A percentile compares a stretch with the other conserved stretches of the same genome.
Conservation (phyloP, 2,329 filamentous ascomycete species). For the Periconia digitata region DNA sequence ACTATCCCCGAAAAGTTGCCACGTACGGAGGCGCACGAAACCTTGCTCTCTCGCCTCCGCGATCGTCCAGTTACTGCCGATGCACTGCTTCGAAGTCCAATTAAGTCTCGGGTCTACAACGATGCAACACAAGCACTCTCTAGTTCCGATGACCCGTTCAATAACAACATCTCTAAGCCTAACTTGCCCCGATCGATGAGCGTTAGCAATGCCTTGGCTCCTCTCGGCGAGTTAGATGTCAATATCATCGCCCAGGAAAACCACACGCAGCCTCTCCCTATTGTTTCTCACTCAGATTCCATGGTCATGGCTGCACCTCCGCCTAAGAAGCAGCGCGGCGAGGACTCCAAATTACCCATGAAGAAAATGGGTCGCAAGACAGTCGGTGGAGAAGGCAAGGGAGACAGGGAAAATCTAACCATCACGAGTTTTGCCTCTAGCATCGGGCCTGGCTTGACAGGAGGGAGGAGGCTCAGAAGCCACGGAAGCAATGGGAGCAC, state of each 20-base stretch:
- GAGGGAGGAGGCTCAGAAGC: slow-evolving; percentile 44
- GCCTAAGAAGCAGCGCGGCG: slow-evolving; percentile 48
- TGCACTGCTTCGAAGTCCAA: slow-evolving; percentile 40
- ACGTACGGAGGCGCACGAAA: slow-evolving; percentile 67
- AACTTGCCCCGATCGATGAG: slow-evolving; percentile 29
- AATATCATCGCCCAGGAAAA: slow-evolving; percentile 42
- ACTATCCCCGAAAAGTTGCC: slow-evolving; percentile 79
- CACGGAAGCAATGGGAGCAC: slow-evolving; percentile 24
- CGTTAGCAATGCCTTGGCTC: slow-evolving; percentile 23
- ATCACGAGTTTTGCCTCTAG: slow-evolving; percentile 45
- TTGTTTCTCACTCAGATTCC: slow-evolving; percentile 34
- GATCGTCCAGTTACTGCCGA: slow-evolving; percentile 37
- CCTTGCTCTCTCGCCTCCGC: slow-evolving; percentile 54
- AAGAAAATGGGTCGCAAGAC: slow-evolving; percentile 48
- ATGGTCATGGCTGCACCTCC: slow-evolving; percentile 34
- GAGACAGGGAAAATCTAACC: slow-evolving; percentile 45
- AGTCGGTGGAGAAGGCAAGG: slow-evolving; percentile 42
- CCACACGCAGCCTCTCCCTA: slow-evolving; percentile 34
- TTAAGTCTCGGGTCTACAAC: slow-evolving; percentile 57
- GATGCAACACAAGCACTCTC: slow-evolving; percentile 48
- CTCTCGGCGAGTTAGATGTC: slow-evolving; percentile 48
- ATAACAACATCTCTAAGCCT: slow-evolving; percentile 21
- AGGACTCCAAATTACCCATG: slow-evolving; percentile 47
- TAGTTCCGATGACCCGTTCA: slow-evolving; percentile 30
- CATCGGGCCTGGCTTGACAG: slow-evolving; percentile 39